Base-by-base conservation (phyloP, 805 yeast genomes). In the Candida coquimbonensis region DNA sequence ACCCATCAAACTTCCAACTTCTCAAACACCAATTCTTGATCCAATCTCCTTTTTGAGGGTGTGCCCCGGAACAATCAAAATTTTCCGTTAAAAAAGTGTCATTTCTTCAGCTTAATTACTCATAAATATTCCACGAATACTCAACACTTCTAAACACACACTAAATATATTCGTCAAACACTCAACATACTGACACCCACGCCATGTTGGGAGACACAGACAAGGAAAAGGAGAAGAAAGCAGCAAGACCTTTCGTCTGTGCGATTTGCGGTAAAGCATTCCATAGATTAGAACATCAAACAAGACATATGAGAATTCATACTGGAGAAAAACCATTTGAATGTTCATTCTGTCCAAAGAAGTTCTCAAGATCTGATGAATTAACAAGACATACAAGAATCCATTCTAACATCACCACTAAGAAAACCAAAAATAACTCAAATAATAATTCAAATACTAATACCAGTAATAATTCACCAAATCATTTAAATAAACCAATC, bases 271-370 rank as follows among this genome's bases (percentile, higher is more conserved):
- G 78, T 42, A 86, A 87, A 67, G 87, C 95, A 9, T 88, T 88
- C 62, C 91, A 87, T 63, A 74, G 96, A 49, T 69, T 88, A 40
- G 96, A 88, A 63, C 96, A 88, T 63, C 95, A 87, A 61, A 88
- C 95, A 12, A 75, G 96, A 53, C 96, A 88, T 62, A 83, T 89
- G 54, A 72, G 96, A 47, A 88, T 96, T 9, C 96, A 88, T 66
- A 88, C 96, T 0, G 96, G 96, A 41, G 96, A 88, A 62, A 86
- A 87, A 62, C 96, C 96, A 3, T 93, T 86, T 60, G 81, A 79
- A 42, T 88, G 96, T 65, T 75, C 80, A 17, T 87, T 76, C 54
- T 88, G 96, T 66, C 64, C 79, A 44, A 87, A 89, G 64, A 73
- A 84, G 51, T 88, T 88, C 60, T 76, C 85, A 47, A 74, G 96